Conservation (phyloP, 2,329 filamentous ascomycete species). For the Pseudocercospora crystallina region DNA sequence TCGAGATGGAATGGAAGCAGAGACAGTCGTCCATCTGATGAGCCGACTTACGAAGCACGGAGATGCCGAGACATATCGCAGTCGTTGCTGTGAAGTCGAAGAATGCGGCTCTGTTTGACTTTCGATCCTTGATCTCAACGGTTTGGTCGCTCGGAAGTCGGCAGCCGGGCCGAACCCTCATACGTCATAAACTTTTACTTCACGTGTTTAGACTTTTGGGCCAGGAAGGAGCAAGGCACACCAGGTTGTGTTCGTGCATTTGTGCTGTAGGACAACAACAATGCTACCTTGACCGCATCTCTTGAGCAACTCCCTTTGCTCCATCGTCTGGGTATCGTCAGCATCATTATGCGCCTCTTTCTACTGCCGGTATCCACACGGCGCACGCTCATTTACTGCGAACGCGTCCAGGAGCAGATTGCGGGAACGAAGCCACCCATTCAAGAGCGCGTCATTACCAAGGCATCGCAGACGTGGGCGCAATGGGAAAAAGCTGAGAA, state of each 20-base stretch:
- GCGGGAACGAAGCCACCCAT: conserved; percentile 56
- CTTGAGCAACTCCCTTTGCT: background rate
- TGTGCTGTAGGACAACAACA: background rate
- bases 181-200: background rate
- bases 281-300: conserved; percentile 8
- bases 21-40: background rate
- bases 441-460: conserved; percentile 68
- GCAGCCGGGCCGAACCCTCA: background rate
- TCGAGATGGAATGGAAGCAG: background rate
- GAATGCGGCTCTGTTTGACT: conserved; percentile 1
- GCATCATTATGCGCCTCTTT: conserved; percentile 75
- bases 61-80: background rate
- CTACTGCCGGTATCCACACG: conserved; percentile 90
- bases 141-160: too few relatives aligned
- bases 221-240: too few relatives aligned
- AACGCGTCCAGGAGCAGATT: conserved; percentile 55
- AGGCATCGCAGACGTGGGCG: conserved; percentile 76
- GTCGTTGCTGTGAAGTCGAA: background rate
- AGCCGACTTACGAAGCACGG: background rate
- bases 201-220: too few relatives aligned
- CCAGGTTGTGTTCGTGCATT: background rate
- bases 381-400: conserved; percentile 88
- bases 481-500: conserved; percentile 73
- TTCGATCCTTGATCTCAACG: too few relatives aligned
- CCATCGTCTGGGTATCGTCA: background rate